phyloP scores from a whole-genome alignment of 73 alveolate species.

The Effrenium voratum region DNA sequence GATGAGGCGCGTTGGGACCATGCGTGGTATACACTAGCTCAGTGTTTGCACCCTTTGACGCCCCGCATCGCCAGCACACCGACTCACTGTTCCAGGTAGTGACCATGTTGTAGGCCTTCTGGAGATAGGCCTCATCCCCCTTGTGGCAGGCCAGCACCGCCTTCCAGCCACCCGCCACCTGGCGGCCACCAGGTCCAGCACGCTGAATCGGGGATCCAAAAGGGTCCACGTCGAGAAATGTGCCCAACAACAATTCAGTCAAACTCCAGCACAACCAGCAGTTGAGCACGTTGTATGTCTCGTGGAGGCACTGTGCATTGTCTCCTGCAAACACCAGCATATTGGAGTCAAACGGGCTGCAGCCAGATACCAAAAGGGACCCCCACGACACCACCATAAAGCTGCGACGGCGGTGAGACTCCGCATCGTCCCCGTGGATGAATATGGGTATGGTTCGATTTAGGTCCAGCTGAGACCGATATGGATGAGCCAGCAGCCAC shows the following conservation, averaged over 20 bases:
- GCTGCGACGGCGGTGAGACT: background rate
- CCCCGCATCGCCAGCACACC: constrained; percentile 40
- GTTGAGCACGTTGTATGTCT: background rate
- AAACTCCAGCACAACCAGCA: background rate
- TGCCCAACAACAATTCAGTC: background rate
- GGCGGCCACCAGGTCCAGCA: background rate
- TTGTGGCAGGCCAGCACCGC: background rate
- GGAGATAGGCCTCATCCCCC: background rate
- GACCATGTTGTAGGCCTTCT: constrained; percentile 8
- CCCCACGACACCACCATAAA: constrained; percentile 2
- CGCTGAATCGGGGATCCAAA: no score
- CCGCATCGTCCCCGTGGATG: constrained; percentile 17
- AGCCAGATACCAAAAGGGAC: background rate
- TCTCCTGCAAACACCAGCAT: background rate
- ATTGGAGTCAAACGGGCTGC: constrained; percentile 11
- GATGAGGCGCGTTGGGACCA: constrained; percentile 4
- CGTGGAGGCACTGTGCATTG: background rate
- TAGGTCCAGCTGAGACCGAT: no score
- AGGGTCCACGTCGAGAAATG: background rate
- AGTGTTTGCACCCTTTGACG: background rate
- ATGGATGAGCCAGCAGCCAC: no score
- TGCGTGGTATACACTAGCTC: background rate
- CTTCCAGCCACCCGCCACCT: background rate
- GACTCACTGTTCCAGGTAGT: background rate
- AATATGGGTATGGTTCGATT: background rate